phyloP scores from a whole-genome alignment of 345 rosid species.

The Pistacia vera region DNA sequence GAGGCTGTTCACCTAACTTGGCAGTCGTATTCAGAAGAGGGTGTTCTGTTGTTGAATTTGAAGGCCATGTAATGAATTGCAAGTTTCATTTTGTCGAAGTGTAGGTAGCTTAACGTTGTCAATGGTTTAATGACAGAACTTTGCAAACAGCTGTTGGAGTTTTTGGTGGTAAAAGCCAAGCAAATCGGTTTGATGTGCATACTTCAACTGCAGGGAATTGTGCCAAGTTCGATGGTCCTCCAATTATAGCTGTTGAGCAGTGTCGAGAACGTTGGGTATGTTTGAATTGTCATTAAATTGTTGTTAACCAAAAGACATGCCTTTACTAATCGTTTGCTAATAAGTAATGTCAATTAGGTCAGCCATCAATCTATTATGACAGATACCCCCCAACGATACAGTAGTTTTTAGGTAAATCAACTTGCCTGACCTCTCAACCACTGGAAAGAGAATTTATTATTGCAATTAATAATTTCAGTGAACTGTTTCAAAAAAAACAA shows the following conservation, averaged over 20 bases:
- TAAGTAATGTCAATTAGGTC: not conserved
- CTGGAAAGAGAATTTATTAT: not conserved
- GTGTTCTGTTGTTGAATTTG: not conserved
- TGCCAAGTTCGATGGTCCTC: constrained; percentile 45
- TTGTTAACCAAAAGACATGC: too few relatives aligned
- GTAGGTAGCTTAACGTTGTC: too few relatives aligned
- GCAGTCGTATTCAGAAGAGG: not conserved
- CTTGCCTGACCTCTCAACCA: not conserved
- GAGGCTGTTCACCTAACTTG: not conserved
- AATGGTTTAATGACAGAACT: constrained; percentile 40
- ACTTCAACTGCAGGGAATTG: constrained; percentile 21
- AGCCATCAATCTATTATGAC: not conserved
- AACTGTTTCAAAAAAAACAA: too few relatives aligned
- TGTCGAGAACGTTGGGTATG: constrained; percentile 80
- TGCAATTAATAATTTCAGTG: too few relatives aligned
- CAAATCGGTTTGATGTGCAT: constrained; percentile 20
- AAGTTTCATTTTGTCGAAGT: not conserved
- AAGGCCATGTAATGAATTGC: not conserved
- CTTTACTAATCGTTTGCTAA: too few relatives aligned
- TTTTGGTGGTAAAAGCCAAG: constrained; percentile 46
- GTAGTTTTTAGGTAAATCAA: too few relatives aligned
- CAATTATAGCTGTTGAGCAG: constrained; percentile 65
- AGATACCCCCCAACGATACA: not conserved
- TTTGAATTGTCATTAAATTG: not conserved
- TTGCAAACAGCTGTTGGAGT: constrained; percentile 80